Evolutionary conservation across 164 flowering plant genomes (phyloP), one percentile per base, ranked within the genome.

Genomic region (Aristolochia contorta): DNA sequence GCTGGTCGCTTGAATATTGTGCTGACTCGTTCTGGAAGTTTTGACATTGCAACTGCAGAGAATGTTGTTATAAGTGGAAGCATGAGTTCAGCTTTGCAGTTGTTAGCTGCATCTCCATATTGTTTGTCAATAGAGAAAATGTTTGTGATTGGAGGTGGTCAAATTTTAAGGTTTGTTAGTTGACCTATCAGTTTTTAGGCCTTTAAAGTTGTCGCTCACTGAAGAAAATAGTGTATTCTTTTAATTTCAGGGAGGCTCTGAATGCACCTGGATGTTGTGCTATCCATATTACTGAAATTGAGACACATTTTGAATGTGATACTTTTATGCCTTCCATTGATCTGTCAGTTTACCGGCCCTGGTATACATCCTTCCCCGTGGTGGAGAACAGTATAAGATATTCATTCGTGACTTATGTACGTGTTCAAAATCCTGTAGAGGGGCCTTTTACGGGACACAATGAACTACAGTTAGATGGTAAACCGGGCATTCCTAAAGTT

Each of bases 1-100:
- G 83, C 87, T 69, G 90, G 97, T 56, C 84, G 98, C 8, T 86
- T 92, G 43, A 92, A 86, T 81, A 94, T 92, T 63, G 87, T 92
- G 60, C 75, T 92, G 37, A 89, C 96, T 50, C 96, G 90, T 23
- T 87, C 96, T 23, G 91, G 85, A 58, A 78, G 84, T 67, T 85
- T 81, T 71, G 87, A 83, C 54, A 83, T 80, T 71, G 89, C 88
- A 48, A 78, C 80, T 53, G 82, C 81, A 7, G 96, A 89, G 71
- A 86, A 86, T 83, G 98, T 89, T 72, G 65, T 92, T n/a, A 83
- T 72, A 20, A 85, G 96, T 75, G 86, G 88, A 69, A 89, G 98
- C 76, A 64, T 89, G 71, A 57, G 58, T 67, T 87, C 91, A 47
- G 93, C 96, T 63, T 69, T 92, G 77, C 82, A 92, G 47, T 62